Conservation (phyloP, 129 eudicot species). For the Pittosporum tobira region DNA sequence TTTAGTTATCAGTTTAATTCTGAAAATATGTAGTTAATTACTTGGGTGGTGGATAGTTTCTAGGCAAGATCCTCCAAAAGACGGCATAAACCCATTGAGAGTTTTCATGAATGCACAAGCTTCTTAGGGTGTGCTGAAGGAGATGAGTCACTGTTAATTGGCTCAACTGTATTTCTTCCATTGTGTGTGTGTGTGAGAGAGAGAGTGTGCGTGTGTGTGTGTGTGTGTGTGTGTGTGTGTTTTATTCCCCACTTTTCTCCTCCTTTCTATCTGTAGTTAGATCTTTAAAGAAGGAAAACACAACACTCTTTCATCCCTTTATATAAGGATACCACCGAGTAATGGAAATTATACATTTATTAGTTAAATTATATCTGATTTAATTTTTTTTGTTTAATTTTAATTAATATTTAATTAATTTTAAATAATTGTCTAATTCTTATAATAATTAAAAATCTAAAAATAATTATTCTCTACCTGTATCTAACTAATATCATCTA, state of each 20-base stretch:
- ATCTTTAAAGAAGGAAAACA: constrained; percentile 27
- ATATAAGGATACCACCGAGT: constrained; percentile 47
- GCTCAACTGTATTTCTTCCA: constrained; percentile 90
- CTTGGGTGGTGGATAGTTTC: constrained; percentile 99
- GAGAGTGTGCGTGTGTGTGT: no score
- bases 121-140: constrained; percentile 95
- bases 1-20: no score
- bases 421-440: no score
- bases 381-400: no score
- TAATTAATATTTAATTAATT: no score
- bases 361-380: no score
- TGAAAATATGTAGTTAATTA: no score
- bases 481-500: no score
- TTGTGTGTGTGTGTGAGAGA: constrained; percentile 9
- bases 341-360: constrained; percentile 21
- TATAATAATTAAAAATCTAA: no score
- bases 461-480: no score
- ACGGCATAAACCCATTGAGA: constrained; percentile 99
- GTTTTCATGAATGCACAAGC: constrained; percentile 81
- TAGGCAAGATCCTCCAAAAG: constrained; percentile 97
- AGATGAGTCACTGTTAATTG: constrained; percentile 89
- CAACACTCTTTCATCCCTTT: constrained; percentile 47
- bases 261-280: constrained; percentile 12
- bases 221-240: neutral
- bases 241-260: constrained; percentile 17